Evolutionary conservation across 2,329 filamentous ascomycete genomes (phyloP), one percentile per base, ranked within the genome.

Genomic region (Alternaria novae-zelandiae): DNA sequence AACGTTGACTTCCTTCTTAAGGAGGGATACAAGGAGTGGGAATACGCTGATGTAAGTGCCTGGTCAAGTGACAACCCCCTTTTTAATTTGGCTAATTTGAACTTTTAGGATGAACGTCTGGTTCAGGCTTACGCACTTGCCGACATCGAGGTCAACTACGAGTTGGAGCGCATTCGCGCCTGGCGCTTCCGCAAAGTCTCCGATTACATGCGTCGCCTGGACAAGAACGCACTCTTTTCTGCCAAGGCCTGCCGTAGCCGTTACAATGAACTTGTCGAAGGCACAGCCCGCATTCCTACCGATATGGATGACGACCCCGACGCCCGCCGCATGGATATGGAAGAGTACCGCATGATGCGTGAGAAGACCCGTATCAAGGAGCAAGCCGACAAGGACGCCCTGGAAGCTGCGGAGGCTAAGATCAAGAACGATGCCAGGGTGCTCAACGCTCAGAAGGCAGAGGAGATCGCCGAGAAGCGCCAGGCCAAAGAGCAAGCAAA

Each of bases 1-100:
- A 77, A 78, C 21, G 77, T 83, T n/a, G 83, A 86, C 61, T 78
- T 80, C 47, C 74, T 80, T 23, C 76, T 87, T 0, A 78, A 83
- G 49, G 80, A 83, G 54, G 81, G 84, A 43, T 73, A 83, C 63
- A 83, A 79, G 54, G 83, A 84, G 68, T 87, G 85, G 85, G 79
- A 83, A 54, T 74, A 79, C 12, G 80, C 80, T 17, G 85, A 87
- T 71, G 84, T 85, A 73, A 68, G 78, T 70, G 45, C 20, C 9
- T 13, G 10, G 7, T 7, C 11, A 43, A 28, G 9, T 20, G 11
- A 5, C 7, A 32, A 32, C 28, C 11, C 7, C n/a, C n/a, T 13
- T 32, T 41, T 5, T n/a, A 46, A 41, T 36, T 36, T 44, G 3
- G 53, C 59, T 68, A 30, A 68, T 43, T 44, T 21, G 6, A 9